phyloP scores from a whole-genome alignment of 1,284 basidiomycete genomes.

The Erythrobasidium hasegawianum region DNA sequence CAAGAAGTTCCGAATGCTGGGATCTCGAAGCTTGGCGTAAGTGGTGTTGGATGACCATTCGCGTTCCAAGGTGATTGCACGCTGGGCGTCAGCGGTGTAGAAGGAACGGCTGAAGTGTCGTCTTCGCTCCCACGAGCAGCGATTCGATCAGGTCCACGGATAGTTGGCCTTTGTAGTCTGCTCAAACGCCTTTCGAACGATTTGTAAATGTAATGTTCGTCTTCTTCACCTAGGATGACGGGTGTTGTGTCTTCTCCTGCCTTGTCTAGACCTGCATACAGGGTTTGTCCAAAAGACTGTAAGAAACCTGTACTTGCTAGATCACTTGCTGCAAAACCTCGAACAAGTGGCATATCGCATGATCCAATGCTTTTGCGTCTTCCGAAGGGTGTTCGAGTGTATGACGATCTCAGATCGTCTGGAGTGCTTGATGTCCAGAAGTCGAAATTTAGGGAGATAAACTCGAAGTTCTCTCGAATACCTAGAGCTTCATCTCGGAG shows the following conservation, averaged over 20 bases:
- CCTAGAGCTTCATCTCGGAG: neutral
- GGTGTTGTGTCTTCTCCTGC: neutral
- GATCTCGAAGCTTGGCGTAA: neutral
- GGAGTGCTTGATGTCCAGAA: neutral
- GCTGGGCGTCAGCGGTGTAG: neutral
- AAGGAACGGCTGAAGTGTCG: neutral
- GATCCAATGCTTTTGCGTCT: neutral
- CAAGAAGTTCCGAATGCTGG: conserved; percentile 25
- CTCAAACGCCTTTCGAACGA: conserved; percentile 9
- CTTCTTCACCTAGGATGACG: conserved; percentile 5
- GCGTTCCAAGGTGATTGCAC: neutral
- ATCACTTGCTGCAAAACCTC: conserved; percentile 7
- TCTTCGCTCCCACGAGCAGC: conserved; percentile 20
- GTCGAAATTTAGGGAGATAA: conserved; percentile 22
- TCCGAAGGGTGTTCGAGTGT: neutral
- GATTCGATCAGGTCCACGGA: conserved; percentile 10
- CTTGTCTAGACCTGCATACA: conserved; percentile 4
- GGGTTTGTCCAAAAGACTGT: conserved; percentile 13
- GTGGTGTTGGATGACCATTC: neutral
- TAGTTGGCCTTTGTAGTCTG: conserved; percentile 2
- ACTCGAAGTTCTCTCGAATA: conserved; percentile 24
- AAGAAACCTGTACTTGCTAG: conserved; percentile 10
- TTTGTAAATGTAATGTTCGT: conserved; percentile 2
- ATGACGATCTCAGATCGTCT: neutral
- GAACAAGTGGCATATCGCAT: conserved; percentile 10